Percentiles rank a stretch among this genome's conserved stretches.
Evolutionary conservation across 768 basidiomycete genomes (phyloP).

Genomic region (Agaricus blazei): DNA sequence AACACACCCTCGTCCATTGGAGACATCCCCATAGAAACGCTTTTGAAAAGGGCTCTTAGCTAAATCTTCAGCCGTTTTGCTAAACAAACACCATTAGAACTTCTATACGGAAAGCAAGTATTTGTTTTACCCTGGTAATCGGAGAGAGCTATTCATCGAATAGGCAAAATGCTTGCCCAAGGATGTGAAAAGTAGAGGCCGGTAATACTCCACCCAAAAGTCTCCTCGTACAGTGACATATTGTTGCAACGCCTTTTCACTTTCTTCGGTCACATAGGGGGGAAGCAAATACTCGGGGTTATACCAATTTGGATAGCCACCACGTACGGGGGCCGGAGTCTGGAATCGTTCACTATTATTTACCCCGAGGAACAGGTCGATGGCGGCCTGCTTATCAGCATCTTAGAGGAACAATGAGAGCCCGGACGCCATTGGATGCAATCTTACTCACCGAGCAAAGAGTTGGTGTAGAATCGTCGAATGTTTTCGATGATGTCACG

Average conservation of each 20-base stretch:
- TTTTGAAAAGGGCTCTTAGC: slow-evolving; percentile 75
- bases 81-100: slow-evolving; percentile 20
- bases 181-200: slow-evolving; percentile 78
- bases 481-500: slow-evolving; percentile 96
- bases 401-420: slow-evolving; percentile 39
- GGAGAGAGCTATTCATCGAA: slow-evolving; percentile 87
- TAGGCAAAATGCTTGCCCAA: slow-evolving; percentile 87
- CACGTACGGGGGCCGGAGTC: slow-evolving; percentile 45
- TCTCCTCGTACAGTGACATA: slow-evolving; percentile 61
- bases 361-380: slow-evolving; percentile 93
- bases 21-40: slow-evolving; percentile 33
- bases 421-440: not conserved
- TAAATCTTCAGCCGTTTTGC: slow-evolving; percentile 64
- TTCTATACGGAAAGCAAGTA: not conserved
- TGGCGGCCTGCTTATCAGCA: slow-evolving; percentile 95
- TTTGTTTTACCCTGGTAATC: slow-evolving; percentile 65
- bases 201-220: slow-evolving; percentile 88
- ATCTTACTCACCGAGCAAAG: slow-evolving; percentile 60
- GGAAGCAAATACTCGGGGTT: slow-evolving; percentile 62
- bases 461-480: slow-evolving; percentile 91
- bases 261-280: slow-evolving; percentile 63
- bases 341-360: slow-evolving; percentile 45
- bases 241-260: slow-evolving; percentile 51
- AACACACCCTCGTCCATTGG: slow-evolving; percentile 4
- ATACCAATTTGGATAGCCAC: slow-evolving; percentile 86